Percentiles rank a stretch among this genome's conserved stretches.
phyloP scores from a whole-genome alignment of 306 rosid genomes.

The Cyclanthera cordifolia region DNA sequence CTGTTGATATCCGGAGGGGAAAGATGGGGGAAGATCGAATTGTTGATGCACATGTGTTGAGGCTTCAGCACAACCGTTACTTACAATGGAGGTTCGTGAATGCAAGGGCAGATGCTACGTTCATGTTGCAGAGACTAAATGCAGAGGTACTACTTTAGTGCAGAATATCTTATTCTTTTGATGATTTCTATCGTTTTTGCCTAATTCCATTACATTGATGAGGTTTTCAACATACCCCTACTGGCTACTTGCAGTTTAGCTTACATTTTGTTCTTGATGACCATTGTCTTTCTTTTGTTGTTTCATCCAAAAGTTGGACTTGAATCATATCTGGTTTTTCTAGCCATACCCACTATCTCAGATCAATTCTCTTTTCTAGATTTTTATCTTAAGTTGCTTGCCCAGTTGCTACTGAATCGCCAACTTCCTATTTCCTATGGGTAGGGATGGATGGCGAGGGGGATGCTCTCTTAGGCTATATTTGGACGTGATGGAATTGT shows the following conservation, averaged over 20 bases:
- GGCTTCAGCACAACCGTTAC: slow-evolving; percentile 83
- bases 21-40: slow-evolving; percentile 91
- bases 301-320: not conserved
- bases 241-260: not conserved
- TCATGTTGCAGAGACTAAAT: slow-evolving; percentile 65
- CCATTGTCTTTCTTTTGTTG: not conserved
- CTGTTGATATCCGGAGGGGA: slow-evolving; percentile 84
- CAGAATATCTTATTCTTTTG: not conserved
- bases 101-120: slow-evolving; percentile 90
- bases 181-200: not conserved
- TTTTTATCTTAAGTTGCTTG: not conserved
- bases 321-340: not conserved
- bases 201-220: not conserved
- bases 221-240: not conserved
- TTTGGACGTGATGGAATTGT: not conserved
- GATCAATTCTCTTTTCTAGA: not conserved
- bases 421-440: not conserved
- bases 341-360: not conserved
- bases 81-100: slow-evolving; percentile 94
- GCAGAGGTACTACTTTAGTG: slow-evolving; percentile 62
- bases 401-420: not conserved
- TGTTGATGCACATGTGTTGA: slow-evolving; percentile 77
- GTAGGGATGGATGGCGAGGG: not conserved
- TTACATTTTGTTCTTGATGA: not conserved
- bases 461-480: not conserved